Base-by-base conservation (phyloP, 2,329 filamentous ascomycete species). In the Dactylonectria macrodidyma region DNA sequence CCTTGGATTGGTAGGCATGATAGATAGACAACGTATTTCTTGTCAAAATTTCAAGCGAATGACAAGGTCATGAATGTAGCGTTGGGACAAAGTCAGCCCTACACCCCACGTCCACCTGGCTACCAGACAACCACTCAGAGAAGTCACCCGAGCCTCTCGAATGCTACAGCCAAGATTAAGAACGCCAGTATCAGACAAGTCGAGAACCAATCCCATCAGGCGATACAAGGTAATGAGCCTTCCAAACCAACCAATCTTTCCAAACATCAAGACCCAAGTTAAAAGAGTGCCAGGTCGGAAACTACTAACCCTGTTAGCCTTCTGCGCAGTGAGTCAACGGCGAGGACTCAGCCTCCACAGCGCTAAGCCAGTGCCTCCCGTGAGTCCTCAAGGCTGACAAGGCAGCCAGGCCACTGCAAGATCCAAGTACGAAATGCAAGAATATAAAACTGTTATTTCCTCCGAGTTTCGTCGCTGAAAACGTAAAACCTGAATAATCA, bases 301-400 rank as follows among this genome's bases (percentile, higher is more conserved):
- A 3, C 30, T 3, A 22, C 3, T 14, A n/a, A 7, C 33, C 33
- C 51, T 22, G n/a, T 10, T 36, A 47, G 51, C 57, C 51, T 55
- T 33, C 30, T 46, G 41, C 24, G 12, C 50, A 56, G 48, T 75
- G 73, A 76, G 67, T 75, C 71, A 75, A 76, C 69, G 69, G 71
- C 66, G 46, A 67, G 52, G 57, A 59, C 70, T 71, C 70, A 69
- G 65, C 70, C 65, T 47, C 61, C 41, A 14, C 48, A 41, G 14
- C 60, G 5, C 65, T 70, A 62, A 58, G 50, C 22, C 54, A 48
- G 19, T 8, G 19, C 54, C 48, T 36, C 34, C 60, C 44, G 51
- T 62, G 68, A 66, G 68, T 56, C 26, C 60, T 41, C 59, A 66
- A 70, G 68, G 68, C 59, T 63, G 62, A 70, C 58, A 46, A 16